Base-by-base conservation (phyloP, 106 monocot species). In the Platanthera guangdongensis region DNA sequence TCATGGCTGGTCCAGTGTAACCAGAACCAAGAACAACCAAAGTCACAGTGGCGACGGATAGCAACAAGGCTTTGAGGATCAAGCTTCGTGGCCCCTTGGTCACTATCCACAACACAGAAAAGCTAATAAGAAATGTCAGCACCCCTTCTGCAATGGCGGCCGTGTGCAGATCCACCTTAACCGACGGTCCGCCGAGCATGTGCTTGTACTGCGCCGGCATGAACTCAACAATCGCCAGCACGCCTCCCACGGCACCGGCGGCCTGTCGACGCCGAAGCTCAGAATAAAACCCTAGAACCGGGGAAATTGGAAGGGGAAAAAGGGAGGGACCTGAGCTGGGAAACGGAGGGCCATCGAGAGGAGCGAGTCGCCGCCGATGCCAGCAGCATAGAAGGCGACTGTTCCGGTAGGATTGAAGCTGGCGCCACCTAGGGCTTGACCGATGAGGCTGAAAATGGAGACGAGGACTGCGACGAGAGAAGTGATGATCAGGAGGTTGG, bases 331-430 rank as follows among this genome's bases (percentile, higher is more conserved):
- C 91, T 99, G 97, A 19, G 97, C 94, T 6, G 97, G 97, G 75
- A 99, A 88, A 60, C 97, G 91, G 73, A 99, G 81, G 15, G 97
- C 89, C 84, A 99, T 79, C 84, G 94, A 82, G 74, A 94, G 5
- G 80, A 99, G 86, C 75, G 62, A 64, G 52, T 88, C 86, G 21
- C 55, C 48, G 21, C 83, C 80, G 74, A 90, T 46, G 3, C 97
- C 97, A n/a, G 97, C 91, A 72, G 97, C 91, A 52, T 99, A 94
- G 83, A 99, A 94, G 30, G 94, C 84, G 47, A 85, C 91, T 48
- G 78, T 80, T 45, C 80, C 87, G 7, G 93, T 86, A 28, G 94
- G 94, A 71, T 92, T 99, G 80, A 99, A 99, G 72, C 88, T 88
- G 30, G 94, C 97, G 21, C 91, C 91, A 52, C 97, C 97, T n/a